These are phyloP conservation scores for Chaetomium sp. DNA, from an alignment of 2,329 filamentous ascomycete genomes.

Conservation along the genomic window DNA sequence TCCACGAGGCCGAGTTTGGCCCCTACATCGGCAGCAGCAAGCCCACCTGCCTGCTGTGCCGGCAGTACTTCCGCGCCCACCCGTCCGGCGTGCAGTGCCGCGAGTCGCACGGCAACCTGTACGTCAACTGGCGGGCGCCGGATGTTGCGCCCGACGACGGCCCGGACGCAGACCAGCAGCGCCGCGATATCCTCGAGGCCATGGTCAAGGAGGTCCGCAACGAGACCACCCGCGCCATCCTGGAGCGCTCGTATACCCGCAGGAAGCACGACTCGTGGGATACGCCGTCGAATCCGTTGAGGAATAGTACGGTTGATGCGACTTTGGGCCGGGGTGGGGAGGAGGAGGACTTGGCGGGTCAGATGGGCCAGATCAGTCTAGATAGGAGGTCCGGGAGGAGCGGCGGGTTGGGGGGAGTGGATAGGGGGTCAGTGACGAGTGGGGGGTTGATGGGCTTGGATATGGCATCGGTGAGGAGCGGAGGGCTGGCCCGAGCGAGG, in stretches of 20 bases:
- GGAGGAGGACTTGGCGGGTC: background rate
- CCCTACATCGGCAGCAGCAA: constrained; percentile 47
- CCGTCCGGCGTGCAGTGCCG: constrained; percentile 37
- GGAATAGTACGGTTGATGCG: constrained; percentile 11
- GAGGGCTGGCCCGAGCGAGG: background rate
- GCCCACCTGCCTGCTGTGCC: constrained; percentile 45
- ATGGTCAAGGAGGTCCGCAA: constrained; percentile 26
- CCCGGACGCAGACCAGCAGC: background rate
- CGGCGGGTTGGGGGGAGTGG: background rate
- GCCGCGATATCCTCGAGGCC: constrained; percentile 21
- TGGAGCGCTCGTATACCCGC: constrained; percentile 9
- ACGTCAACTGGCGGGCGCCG: constrained; percentile 44
- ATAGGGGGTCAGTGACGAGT: background rate
- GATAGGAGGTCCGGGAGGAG: background rate
- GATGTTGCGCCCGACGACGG: constrained; percentile 35
- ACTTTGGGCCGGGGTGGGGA: background rate
- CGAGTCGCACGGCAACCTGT: constrained; percentile 43
- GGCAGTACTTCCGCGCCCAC: constrained; percentile 42
- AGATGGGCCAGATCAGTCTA: background rate
- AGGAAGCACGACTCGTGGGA: constrained; percentile 29
- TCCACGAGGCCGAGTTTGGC: constrained; percentile 37
- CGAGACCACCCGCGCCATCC: constrained; percentile 3
- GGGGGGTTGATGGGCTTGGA: background rate
- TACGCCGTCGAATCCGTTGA: constrained; percentile 26
- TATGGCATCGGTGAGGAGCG: background rate